Base-by-base conservation (phyloP, 331 rosid genomes). In the Dryas integrifolia region DNA sequence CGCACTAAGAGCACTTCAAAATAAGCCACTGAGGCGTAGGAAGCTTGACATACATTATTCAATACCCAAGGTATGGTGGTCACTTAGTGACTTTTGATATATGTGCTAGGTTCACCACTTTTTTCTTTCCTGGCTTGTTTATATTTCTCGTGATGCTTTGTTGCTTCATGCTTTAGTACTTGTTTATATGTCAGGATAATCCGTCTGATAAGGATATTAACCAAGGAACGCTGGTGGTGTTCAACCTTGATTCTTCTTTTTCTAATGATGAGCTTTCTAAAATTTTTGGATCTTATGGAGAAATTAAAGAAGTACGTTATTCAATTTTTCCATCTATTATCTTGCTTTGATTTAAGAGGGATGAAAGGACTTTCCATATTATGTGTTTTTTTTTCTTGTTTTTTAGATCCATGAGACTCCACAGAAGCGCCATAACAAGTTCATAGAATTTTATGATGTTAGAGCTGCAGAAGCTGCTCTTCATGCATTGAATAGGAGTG, bases 31-130 rank as follows among this genome's bases (percentile, higher is more conserved):
- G 76, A 82, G 82, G 79, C 81, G 81, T 65, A 82, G 91, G 85
- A 87, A 85, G 73, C 95, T 91, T 12, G 92, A 91, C 80, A 87
- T 91, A 70, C 95, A 88, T 73, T 91, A 85, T 81, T 91, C 92
- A 55, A 80, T 91, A 77, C 95, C 95, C 18, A 91, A 91, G 92
- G 97, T 91, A 85, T 26, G 56, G 55, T 48, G 62, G n/a, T 74
- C 58, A 14, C 40, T 70, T 24, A 44, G 35, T 57, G 48, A 43
- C 45, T 57, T 24, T 44, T 44, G 26, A 44, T 58, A 46, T 46
- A 15, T 58, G 11, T 1, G 12, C 45, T 44, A 55, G 11, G 44
- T 71, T 44, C 4, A 11, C 1, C 5, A 43, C 26, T 9, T 4
- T 21, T 4, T 57, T 71, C 30, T 57, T 26, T 48, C 24, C 10